These are phyloP conservation scores for Cerioporus squamosus DNA, from an alignment of 1,284 basidiomycete genomes.

Conservation along the genomic window DNA sequence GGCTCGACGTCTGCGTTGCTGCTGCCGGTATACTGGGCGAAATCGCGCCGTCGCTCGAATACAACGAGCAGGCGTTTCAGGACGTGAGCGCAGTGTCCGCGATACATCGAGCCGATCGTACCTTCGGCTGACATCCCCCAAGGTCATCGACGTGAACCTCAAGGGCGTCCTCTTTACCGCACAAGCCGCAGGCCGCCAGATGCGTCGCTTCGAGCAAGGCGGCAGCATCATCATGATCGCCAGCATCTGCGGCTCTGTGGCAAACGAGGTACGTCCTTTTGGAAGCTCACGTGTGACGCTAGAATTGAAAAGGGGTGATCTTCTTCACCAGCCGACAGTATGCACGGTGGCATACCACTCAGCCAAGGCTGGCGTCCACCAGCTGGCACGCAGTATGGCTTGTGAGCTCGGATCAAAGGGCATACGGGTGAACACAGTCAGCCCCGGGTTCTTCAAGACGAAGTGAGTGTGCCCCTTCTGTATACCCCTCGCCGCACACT, in stretches of 20 bases:
- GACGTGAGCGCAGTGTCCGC: conserved; percentile 40
- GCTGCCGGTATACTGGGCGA: conserved; percentile 64
- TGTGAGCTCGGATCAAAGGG: conserved; percentile 74
- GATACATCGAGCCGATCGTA: background rate
- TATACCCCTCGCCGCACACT: too few relatives aligned
- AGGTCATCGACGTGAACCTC: conserved; percentile 78
- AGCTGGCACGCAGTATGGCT: conserved; percentile 83
- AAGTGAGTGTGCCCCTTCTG: conserved; percentile 44
- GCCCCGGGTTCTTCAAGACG: conserved; percentile 76
- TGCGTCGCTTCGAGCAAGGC: conserved; percentile 65
- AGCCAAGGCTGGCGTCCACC: conserved; percentile 80
- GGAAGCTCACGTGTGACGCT: too few relatives aligned
- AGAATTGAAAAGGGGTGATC: too few relatives aligned
- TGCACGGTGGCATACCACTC: conserved; percentile 67
- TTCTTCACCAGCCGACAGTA: background rate
- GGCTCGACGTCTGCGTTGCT: conserved; percentile 77
- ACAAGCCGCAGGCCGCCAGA: conserved; percentile 79
- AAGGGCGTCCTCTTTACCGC: conserved; percentile 80
- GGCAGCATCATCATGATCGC: conserved; percentile 86
- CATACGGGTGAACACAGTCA: conserved; percentile 76
- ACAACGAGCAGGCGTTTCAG: conserved; percentile 69
- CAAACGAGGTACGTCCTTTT: conserved; percentile 63
- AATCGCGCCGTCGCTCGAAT: conserved; percentile 66
- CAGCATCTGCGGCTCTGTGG: conserved; percentile 84
- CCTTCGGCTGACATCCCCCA: background rate